Conservation (phyloP, 495 filamentous ascomycete genomes). For the Penicillium angulare region DNA sequence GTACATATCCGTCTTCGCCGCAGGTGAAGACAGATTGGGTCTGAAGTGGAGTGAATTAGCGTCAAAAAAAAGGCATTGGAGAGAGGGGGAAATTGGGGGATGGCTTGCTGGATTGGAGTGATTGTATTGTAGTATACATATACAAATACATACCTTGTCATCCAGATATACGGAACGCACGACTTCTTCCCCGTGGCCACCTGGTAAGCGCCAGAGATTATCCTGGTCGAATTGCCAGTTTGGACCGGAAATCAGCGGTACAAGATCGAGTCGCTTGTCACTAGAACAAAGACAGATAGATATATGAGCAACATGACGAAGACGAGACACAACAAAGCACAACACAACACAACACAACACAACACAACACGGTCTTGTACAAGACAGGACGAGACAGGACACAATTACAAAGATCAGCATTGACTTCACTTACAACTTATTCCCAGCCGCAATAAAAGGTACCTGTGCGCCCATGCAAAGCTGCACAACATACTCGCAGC, state of each 20-base stretch:
- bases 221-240: constrained; percentile 63
- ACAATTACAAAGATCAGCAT: no score
- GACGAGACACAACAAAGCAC: no score
- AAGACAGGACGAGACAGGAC: no score
- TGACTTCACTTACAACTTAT: constrained; percentile 45
- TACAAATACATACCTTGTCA: constrained; percentile 62
- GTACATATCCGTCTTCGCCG: constrained; percentile 75
- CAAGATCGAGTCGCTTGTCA: constrained; percentile 62
- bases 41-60: constrained; percentile 25
- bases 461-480: constrained; percentile 57
- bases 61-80: not conserved
- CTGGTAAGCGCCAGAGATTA: constrained; percentile 61
- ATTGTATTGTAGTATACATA: no score
- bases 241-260: constrained; percentile 57
- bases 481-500: constrained; percentile 82
- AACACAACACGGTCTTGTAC: no score
- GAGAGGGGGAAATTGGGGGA: no score
- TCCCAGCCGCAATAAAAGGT: constrained; percentile 43
- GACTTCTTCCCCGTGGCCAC: constrained; percentile 81
- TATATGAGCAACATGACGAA: not conserved
- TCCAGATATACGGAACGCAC: constrained; percentile 76
- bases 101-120: no score
- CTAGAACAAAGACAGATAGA: constrained; percentile 34
- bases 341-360: no score
- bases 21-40: constrained; percentile 69